phyloP scores from a whole-genome alignment of 2,329 filamentous ascomycete species.

The Penicillium sp. region DNA sequence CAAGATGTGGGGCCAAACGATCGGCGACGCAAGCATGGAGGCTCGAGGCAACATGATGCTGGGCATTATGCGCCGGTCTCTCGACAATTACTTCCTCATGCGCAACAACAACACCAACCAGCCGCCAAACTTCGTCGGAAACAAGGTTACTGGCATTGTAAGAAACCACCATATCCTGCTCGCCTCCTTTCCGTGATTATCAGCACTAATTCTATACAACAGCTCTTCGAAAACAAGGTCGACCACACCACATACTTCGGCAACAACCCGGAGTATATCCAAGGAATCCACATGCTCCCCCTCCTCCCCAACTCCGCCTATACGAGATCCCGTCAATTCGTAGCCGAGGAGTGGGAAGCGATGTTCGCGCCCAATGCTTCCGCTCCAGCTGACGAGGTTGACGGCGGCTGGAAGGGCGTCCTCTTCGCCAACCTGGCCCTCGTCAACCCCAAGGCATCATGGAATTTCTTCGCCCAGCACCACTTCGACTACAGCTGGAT shows the following conservation, averaged over 20 bases:
- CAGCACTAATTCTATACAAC: slow-evolving; percentile 3
- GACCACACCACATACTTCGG: slow-evolving; percentile 94
- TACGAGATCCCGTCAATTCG: slow-evolving; percentile 70
- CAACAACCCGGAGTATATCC: slow-evolving; percentile 69
- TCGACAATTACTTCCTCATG: slow-evolving; percentile 85
- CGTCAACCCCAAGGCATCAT: slow-evolving; percentile 71
- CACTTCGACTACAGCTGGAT: slow-evolving; percentile 69
- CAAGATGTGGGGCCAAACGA: slow-evolving; percentile 89
- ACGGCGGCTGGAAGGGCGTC: slow-evolving; percentile 83
- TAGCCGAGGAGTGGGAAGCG: slow-evolving; percentile 78
- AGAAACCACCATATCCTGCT: slow-evolving; percentile 29
- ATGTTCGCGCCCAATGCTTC: slow-evolving; percentile 74
- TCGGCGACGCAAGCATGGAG: slow-evolving; percentile 78
- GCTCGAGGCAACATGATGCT: slow-evolving; percentile 84
- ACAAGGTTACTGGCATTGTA: slow-evolving; percentile 69
- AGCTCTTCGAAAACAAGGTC: slow-evolving; percentile 91
- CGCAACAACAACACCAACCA: slow-evolving; percentile 69
- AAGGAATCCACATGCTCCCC: slow-evolving; percentile 83
- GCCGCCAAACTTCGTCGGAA: slow-evolving; percentile 76
- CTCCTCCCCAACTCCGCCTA: slow-evolving; percentile 70
- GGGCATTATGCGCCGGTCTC: slow-evolving; percentile 71
- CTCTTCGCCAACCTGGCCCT: slow-evolving; percentile 82
- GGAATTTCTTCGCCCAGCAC: slow-evolving; percentile 71
- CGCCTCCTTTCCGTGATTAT: not conserved
- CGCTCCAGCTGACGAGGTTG: slow-evolving; percentile 58